Evolutionary conservation across 495 filamentous ascomycete species (phyloP), one percentile per base, ranked within the genome.

Genomic region (Viridothelium virens): DNA sequence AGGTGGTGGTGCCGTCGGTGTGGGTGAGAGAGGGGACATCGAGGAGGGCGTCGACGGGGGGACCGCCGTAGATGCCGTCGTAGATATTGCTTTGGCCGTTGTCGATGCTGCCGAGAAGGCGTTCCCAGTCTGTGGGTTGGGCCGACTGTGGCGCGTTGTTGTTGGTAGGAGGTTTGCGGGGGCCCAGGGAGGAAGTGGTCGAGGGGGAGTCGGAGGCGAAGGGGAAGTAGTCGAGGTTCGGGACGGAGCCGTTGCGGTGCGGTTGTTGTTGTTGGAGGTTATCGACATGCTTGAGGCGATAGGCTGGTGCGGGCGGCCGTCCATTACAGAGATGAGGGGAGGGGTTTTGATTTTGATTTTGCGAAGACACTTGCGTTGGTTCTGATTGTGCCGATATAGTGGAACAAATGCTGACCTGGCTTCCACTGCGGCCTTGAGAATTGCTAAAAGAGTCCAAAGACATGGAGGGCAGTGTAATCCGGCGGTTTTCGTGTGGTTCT

Each of bases 11-110:
- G 34, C n/a, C 59, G 11, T 63, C 34, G 25, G 47, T 61, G 64
- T 38, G 38, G 4, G 65, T 38, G 47, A 65, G 63, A 5, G 66
- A 64, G 66, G 63, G 78, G 75, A 46, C 79, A 75, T 72, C 75
- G 68, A 74, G 78, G 71, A 75, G 80, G 69, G 56, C 82, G 25
- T 76, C 82, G 33, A 80, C 79, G 46, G 84, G 81, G 56, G 84
- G 84, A 14, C 88, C 88, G 61, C 89, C 90, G 71, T 92, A 92
- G 63, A 93, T 91, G 10, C 87, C 86, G 68, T 89, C 90, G 80
- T 91, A 94, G 10, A 93, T 85, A 72, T 91, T 92, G 16, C 86
- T 85, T 70, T 84, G 85, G 3, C 88, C 90, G 41, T 85, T 85
- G 67, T 94, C 91, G 77, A 96, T 85, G 44, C 85, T 86, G 48